A percentile compares a stretch with the other conserved stretches of the same genome.
phyloP scores from a whole-genome alignment of 225 moss, liverwort and hornwort genomes.

The Straminergon stramineum region DNA sequence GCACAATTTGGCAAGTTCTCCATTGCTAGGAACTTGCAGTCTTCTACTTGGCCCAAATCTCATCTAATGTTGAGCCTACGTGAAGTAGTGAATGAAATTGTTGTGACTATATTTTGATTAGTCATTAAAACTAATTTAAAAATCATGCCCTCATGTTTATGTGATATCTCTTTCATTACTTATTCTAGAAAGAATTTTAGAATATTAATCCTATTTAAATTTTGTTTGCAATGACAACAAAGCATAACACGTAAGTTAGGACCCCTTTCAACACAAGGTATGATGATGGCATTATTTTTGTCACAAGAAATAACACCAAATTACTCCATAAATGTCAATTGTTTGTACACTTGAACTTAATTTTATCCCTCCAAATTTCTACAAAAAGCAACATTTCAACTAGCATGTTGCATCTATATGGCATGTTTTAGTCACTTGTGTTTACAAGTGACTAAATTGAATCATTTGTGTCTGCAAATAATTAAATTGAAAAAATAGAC shows the following conservation, averaged over 20 bases:
- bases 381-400: neutral
- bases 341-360: neutral
- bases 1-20: too few relatives aligned
- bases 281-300: too few relatives aligned
- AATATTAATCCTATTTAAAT: neutral
- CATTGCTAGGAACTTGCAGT: too few relatives aligned
- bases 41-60: too few relatives aligned
- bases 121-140: too few relatives aligned
- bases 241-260: too few relatives aligned
- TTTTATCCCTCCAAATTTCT: neutral
- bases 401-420: neutral
- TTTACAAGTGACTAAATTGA: neutral
- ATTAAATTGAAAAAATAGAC: neutral
- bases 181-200: neutral
- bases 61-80: fast-evolving
- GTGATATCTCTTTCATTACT: neutral
- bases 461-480: neutral
- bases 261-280: too few relatives aligned
- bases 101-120: too few relatives aligned
- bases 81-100: too few relatives aligned
- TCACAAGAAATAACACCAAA: neutral
- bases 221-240: neutral
- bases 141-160: too few relatives aligned
- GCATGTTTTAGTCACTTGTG: neutral
- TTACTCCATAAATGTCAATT: fast-evolving